Base-by-base conservation (phyloP, 2,329 filamentous ascomycete genomes). In the Arthrobotrys conoides region DNA sequence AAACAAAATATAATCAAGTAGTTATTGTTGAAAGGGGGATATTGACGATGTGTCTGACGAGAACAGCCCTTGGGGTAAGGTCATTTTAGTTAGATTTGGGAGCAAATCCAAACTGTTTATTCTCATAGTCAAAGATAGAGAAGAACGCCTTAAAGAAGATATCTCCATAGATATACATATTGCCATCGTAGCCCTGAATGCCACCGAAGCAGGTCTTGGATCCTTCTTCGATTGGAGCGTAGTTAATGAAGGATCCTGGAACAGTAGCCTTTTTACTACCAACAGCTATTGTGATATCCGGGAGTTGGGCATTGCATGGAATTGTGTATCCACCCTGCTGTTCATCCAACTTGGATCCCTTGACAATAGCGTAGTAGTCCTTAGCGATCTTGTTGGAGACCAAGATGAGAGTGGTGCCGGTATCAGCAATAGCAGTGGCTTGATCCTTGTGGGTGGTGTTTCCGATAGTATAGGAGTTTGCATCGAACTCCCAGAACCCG, bases 61-160 rank as follows among this genome's bases (percentile, higher is more conserved):
- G n/a, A n/a, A n/a, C n/a, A n/a, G n/a, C n/a, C n/a, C n/a, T n/a
- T n/a, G n/a, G n/a, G n/a, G n/a, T 30, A 30, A 30, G 18, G 36
- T 10, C 61, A n/a, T n/a, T n/a, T 36, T 51, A 61, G 30, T 53
- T 27, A 20, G 76, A 12, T 80, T 85, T 86, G 5, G 82, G 81
- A 66, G 87, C 87, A 78, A 88, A 87, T 9, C 87, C 87, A 30
- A 89, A 82, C 57, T 84, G 84, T 73, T 85, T 84, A 4, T 85
- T 85, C 20, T 83, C 84, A 5, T 86, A 84, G 83, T 93, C 91
- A 83, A 93, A 93, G 59, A 93, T 89, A 33, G 91, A 90, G 83
- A 92, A 94, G 80, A 92, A 87, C 70, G 89, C 89, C 88, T 96
- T 96, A 81, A 96, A 87, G 86, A 94, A 93, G 71, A 92, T 87